phyloP scores from a whole-genome alignment of 371 early-diverging fungal species.

The Circinella minor region DNA sequence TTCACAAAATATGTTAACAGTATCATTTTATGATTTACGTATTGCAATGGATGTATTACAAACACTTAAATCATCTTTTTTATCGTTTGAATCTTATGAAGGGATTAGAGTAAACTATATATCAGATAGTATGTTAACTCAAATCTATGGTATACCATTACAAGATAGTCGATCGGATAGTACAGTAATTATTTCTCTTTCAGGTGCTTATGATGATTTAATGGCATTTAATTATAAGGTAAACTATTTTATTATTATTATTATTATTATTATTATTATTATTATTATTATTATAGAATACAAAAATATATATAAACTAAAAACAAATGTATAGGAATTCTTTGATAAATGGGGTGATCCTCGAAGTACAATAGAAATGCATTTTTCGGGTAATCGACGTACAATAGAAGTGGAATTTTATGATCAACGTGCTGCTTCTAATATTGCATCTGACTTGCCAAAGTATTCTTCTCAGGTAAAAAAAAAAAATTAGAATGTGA shows the following conservation, averaged over 20 bases:
- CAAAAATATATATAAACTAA: neutral
- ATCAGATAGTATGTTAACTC: slow-evolving; percentile 1
- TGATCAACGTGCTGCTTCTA: slow-evolving; percentile 15
- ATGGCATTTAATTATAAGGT: slow-evolving; percentile 17
- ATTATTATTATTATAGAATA: too few relatives aligned
- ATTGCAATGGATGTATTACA: slow-evolving; percentile 6
- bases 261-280: too few relatives aligned
- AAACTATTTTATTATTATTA: neutral
- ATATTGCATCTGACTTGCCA: slow-evolving; percentile 7
- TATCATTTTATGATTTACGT: slow-evolving; percentile 15
- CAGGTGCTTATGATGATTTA: neutral
- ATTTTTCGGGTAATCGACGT: slow-evolving; percentile 1
- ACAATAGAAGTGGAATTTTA: slow-evolving; percentile 17
- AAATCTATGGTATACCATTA: neutral
- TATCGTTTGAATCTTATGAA: neutral
- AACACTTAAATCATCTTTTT: neutral
- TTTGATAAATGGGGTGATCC: slow-evolving; percentile 15
- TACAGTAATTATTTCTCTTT: neutral
- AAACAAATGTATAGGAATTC: slow-evolving; percentile 10
- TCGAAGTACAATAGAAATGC: slow-evolving; percentile 1
- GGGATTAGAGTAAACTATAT: slow-evolving; percentile 1
- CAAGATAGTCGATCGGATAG: neutral
- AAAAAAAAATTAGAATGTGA: neutral
- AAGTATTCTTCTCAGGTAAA: slow-evolving; percentile 15
- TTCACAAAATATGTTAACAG: neutral